phyloP scores from a whole-genome alignment of 1,284 basidiomycete species.

The Ustilago trichophora region DNA sequence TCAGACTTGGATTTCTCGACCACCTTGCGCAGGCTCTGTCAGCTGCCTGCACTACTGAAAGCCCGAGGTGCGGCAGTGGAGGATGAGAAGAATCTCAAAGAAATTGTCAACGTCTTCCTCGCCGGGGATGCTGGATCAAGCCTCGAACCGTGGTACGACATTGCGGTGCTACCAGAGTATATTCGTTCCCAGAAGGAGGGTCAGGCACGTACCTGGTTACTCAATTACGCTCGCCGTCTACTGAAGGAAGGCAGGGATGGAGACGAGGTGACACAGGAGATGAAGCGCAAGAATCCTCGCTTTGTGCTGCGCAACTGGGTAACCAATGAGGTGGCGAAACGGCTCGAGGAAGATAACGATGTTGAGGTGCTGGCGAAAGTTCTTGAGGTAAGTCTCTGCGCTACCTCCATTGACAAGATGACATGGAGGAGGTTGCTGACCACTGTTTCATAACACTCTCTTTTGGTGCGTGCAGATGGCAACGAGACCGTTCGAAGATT shows the following conservation, averaged over 20 bases:
- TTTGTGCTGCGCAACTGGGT: slow-evolving; percentile 65
- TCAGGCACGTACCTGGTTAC: slow-evolving; percentile 45
- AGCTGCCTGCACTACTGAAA: slow-evolving; percentile 38
- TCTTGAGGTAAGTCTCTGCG: too few species aligned
- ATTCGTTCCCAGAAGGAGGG: slow-evolving; percentile 34
- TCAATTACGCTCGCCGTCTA: slow-evolving; percentile 41
- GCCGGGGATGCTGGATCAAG: slow-evolving; percentile 8
- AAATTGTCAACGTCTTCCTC: slow-evolving; percentile 30
- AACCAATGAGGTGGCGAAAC: slow-evolving; percentile 58
- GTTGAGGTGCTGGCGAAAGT: slow-evolving; percentile 54
- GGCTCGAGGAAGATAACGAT: slow-evolving; percentile 54
- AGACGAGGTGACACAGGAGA: slow-evolving; percentile 25
- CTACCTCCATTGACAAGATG: too few species aligned
- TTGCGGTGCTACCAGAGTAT: slow-evolving; percentile 24
- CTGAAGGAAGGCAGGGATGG: slow-evolving; percentile 31
- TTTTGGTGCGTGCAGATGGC: too few species aligned
- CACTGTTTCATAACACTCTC: too few species aligned
- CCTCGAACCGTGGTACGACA: slow-evolving; percentile 42
- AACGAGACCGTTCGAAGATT: slow-evolving; percentile 53
- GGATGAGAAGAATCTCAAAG: slow-evolving; percentile 30
- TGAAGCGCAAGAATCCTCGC: slow-evolving; percentile 53
- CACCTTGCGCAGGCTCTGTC: slow-evolving; percentile 49
- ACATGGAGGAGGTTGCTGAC: too few species aligned
- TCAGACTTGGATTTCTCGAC: slow-evolving; percentile 49
- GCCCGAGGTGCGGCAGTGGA: slow-evolving; percentile 1